Percentiles rank a stretch among this genome's conserved stretches.
Evolutionary conservation across 208 protist genomes (phyloP).

Genomic region (Leishmania arabica): DNA sequence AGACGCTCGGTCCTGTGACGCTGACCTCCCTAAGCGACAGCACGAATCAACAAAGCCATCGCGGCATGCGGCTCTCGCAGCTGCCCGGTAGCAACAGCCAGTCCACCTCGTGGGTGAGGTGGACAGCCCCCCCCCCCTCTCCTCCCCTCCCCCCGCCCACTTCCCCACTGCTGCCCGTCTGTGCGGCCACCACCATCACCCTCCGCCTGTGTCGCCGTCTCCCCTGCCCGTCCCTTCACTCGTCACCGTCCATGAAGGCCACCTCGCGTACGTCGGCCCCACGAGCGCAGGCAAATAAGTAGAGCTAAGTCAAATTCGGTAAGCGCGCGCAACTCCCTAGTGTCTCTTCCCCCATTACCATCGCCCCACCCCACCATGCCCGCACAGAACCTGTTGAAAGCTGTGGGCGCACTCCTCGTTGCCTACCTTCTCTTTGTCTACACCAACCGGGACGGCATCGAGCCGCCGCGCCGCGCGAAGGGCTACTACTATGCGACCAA

Average conservation of each 20-base stretch:
- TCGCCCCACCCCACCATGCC: slow-evolving; percentile 1
- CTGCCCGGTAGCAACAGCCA: background rate
- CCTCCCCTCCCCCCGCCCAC: background rate
- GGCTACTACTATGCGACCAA: slow-evolving; percentile 31
- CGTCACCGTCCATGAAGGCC: background rate
- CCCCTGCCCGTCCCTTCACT: background rate
- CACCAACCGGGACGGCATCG: slow-evolving; percentile 23
- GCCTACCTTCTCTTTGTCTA: slow-evolving; percentile 32
- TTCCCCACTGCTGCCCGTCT: background rate
- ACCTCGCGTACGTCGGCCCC: background rate
- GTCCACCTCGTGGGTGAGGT: background rate
- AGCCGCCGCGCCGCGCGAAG: slow-evolving; percentile 13
- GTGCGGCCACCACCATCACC: background rate
- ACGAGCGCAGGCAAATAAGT: background rate
- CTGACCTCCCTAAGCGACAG: background rate
- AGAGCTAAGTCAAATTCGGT: background rate
- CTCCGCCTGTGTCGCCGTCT: background rate
- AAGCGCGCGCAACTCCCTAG: background rate
- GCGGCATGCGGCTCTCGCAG: background rate
- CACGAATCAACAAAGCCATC: background rate
- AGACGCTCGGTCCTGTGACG: background rate
- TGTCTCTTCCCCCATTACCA: background rate
- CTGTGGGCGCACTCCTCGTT: slow-evolving; percentile 10
- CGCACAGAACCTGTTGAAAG: slow-evolving; percentile 16
- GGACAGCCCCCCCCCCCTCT: too few species aligned